phyloP scores from a whole-genome alignment of 768 basidiomycete species.

The Auricularia sp. region DNA sequence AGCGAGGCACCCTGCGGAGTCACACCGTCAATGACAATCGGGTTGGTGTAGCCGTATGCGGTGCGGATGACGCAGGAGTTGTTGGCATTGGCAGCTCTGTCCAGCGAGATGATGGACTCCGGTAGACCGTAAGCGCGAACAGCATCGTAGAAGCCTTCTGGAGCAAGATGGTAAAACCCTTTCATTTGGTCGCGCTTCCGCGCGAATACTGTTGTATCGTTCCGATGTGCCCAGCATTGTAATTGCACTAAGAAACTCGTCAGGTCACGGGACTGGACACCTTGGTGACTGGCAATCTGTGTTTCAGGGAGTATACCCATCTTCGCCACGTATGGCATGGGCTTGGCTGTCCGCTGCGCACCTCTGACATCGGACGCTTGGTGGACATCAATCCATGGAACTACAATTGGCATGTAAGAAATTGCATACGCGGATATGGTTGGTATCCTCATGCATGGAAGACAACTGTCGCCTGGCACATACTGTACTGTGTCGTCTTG shows the following conservation, averaged over 20 bases:
- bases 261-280: not conserved
- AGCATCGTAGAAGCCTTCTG: not conserved
- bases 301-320: not conserved
- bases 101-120: not conserved
- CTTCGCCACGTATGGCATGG: constrained; percentile 14
- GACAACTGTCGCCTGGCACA: no score
- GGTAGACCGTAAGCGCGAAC: not conserved
- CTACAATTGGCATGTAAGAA: no score
- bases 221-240: not conserved
- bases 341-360: no score
- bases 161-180: not conserved
- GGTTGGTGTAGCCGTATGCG: constrained; percentile 18
- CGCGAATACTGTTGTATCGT: not conserved
- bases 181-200: not conserved
- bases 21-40: constrained; percentile 17
- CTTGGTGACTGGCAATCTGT: not conserved
- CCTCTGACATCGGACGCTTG: no score
- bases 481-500: no score
- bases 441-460: no score
- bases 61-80: constrained; percentile 9
- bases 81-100: not conserved
- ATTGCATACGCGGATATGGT: no score
- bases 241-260: not conserved
- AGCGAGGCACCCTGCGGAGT: constrained; percentile 23
- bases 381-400: no score